Evolutionary conservation across 176 grass and related monocot genomes (phyloP).

Genomic region (Bromus sterilis): DNA sequence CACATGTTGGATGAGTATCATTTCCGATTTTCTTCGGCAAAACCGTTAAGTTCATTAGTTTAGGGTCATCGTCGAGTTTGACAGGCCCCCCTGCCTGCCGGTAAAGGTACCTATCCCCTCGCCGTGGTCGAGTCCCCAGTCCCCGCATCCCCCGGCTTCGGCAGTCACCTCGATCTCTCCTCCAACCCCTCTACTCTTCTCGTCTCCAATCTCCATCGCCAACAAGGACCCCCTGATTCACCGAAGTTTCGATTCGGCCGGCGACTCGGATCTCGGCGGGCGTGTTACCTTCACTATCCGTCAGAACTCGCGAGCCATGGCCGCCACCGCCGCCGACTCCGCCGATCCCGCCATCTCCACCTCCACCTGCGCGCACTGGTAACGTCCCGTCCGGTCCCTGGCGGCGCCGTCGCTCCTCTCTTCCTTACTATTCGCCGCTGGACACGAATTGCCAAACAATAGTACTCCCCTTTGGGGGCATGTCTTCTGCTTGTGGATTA

Average conservation of each 20-base stretch:
- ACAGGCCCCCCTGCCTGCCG: no score
- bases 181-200: background rate
- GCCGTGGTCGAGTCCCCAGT: background rate
- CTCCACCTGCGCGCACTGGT: slow-evolving; percentile 68
- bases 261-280: slow-evolving; percentile 15
- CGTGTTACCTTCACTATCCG: background rate
- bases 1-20: no score
- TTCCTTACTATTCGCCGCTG: background rate
- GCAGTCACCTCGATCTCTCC: background rate
- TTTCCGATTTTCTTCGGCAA: no score
- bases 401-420: background rate
- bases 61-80: no score
- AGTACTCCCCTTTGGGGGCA: background rate
- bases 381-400: background rate
- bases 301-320: background rate
- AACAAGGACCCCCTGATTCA: background rate
- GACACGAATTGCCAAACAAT: no score
- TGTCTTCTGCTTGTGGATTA: background rate
- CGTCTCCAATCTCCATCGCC: background rate
- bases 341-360: slow-evolving; percentile 1
- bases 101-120: no score
- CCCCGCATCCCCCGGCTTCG: background rate
- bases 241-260: background rate
- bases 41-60: no score
- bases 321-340: background rate